Evolutionary conservation across 164 flowering plant species (phyloP), one percentile per base, ranked within the genome.

Genomic region (Stephania cephalantha): DNA sequence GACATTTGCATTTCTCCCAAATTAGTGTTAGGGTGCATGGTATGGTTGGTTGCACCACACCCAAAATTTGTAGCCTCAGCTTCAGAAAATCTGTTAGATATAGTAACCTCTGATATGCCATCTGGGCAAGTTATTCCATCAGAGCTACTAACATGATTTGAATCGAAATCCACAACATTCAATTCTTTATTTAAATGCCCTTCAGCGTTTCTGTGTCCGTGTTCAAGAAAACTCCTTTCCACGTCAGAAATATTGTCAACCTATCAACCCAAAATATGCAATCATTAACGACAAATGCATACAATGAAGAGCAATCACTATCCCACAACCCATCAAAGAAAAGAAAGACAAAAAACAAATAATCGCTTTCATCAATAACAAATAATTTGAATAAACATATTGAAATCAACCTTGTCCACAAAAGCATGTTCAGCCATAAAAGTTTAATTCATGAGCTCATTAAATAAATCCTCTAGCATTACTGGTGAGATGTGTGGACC

Each of bases 171-270:
- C 72, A 44, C 71, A 53, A 20, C 63, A 75, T 64, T 44, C 45
- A 55, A 73, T 70, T 68, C 44, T 68, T 20, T 70, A 52, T 25
- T 42, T 31, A 68, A 44, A 70, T 61, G 7, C 20, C 35, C 67
- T 61, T 75, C 77, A 5, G 74, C 42, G 53, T 10, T 69, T 52
- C 30, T 66, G 72, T 29, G 76, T 52, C 45, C 70, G 72, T 29
- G 76, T 46, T 31, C 68, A 74, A 61, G 17, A 68, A 63, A 64
- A n/a, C 12, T 42, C n/a, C 50, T n/a, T 67, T 73, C 68, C 25
- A 69, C 22, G 80, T 79, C 73, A 73, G 91, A 87, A 75, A 91
- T 78, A 68, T 79, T 75, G 13, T 90, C 93, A 61, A 90, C 91
- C 98, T 94, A 87, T 73, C 85, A 78, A 74, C 58, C 64, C 72